Evolutionary conservation across 2,329 filamentous ascomycete species (phyloP).

Genomic region (Fusarium acutatum): DNA sequence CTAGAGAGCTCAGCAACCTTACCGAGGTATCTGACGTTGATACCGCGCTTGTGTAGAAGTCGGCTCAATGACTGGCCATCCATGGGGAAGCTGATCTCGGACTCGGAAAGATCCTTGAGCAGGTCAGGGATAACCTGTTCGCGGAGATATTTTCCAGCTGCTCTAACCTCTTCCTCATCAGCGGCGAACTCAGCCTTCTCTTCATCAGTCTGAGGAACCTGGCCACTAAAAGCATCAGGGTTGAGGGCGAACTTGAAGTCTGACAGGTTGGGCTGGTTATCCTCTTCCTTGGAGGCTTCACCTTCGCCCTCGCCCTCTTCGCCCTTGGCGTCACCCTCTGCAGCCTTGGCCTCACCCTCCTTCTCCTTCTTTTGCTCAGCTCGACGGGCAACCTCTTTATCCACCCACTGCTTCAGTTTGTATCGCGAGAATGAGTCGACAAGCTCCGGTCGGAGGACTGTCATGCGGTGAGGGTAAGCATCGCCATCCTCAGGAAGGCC

Average conservation of each 20-base stretch:
- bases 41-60: conserved; percentile 93
- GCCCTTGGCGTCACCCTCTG: conserved; percentile 41
- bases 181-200: conserved; percentile 84
- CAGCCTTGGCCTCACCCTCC: conserved; percentile 33
- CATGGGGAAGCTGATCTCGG: conserved; percentile 97
- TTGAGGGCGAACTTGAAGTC: conserved; percentile 90
- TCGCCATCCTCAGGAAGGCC: conserved; percentile 54
- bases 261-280: conserved; percentile 80
- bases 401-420: conserved; percentile 90
- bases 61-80: conserved; percentile 91
- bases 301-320: conserved; percentile 45
- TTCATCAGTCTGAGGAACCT: conserved; percentile 86
- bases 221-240: conserved; percentile 94
- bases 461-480: conserved; percentile 94
- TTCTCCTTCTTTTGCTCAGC: conserved; percentile 46
- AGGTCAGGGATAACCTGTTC: conserved; percentile 84
- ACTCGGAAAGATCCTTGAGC: conserved; percentile 86
- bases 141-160: conserved; percentile 81
- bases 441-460: conserved; percentile 88
- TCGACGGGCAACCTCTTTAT: conserved; percentile 76
- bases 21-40: conserved; percentile 97
- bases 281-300: conserved; percentile 39
- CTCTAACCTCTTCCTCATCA: conserved; percentile 89
- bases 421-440: conserved; percentile 85
- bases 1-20: conserved; percentile 77